Base-by-base conservation (phyloP, 1,284 basidiomycete genomes). In the Ustilago cynodontis region DNA sequence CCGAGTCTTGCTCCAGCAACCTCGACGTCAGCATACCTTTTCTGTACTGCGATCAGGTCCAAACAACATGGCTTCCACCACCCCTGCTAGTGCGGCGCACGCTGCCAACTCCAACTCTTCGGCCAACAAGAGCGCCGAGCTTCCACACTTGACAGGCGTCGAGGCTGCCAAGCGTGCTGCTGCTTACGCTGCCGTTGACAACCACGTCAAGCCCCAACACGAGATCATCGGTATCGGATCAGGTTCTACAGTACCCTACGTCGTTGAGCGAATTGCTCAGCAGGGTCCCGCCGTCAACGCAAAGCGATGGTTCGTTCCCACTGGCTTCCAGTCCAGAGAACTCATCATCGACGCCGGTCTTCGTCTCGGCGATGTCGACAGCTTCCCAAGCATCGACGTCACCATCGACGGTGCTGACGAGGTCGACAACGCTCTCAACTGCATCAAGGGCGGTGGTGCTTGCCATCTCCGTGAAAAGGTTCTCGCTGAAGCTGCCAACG, bases 381-480 rank as follows among this genome's bases (percentile, higher is more conserved):
- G 67, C 47, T 82, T 93, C 87, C 92, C 93, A 2, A 88, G 88
- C 10, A 92, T 99, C 64, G 97, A 99, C 82, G 94, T 99, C 29
- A 97, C 95, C 7, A 91, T 99, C 62, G 96, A 99, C 86, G 96
- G 96, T 49, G 96, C 96, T 1, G 96, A 99, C 81, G 96, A 98
- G 87, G 94, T 98, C 35, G 95, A 98, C 87, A 87, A 89, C 47
- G 87, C 91, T 43, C 88, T 99, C 60, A 97, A 99, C 88, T 93
- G 93, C 71, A 96, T 99, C 88, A 99, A 99, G 87, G 96, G 96
- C 14, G 96, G 96, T 64, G 96, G 96, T 11, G 96, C 95, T 1
- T 98, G 96, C 87, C 97, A 99, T 82, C 88, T 99, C 37, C 91
- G 95, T 39, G 97, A 99, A 88, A 99, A 99, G 87, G 95, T 99